A percentile compares a stretch with the other conserved stretches of the same genome.
Conservation (phyloP, 805 yeast genomes). For the Blastobotrys parvus region DNA sequence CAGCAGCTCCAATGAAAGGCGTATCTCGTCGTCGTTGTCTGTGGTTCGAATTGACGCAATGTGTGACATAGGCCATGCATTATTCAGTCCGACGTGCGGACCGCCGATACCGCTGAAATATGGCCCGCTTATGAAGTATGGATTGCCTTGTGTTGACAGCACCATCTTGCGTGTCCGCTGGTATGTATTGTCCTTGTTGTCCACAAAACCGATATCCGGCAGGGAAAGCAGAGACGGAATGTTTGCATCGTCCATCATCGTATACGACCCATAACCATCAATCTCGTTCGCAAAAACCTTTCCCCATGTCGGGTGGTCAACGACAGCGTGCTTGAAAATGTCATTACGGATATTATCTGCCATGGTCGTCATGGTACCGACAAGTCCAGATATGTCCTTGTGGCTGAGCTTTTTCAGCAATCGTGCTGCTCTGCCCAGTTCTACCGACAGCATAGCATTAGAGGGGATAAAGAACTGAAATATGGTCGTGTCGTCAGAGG, state of each 20-base stretch:
- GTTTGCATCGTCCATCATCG: conserved; percentile 86
- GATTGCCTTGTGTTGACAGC: conserved; percentile 56
- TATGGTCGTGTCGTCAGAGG: conserved; percentile 82
- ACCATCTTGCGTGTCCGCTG: conserved; percentile 72
- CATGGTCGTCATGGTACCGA: not conserved
- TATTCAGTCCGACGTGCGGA: conserved; percentile 71
- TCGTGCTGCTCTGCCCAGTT: conserved; percentile 36
- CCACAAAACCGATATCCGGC: conserved; percentile 63
- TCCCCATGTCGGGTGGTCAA: conserved; percentile 61
- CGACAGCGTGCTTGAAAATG: conserved; percentile 53
- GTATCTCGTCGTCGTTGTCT: conserved; percentile 60
- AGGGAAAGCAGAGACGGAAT: conserved; percentile 63
- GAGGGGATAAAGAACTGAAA: conserved; percentile 79
- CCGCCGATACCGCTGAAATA: conserved; percentile 74
- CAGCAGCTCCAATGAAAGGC: conserved; percentile 37
- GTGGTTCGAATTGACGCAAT: conserved; percentile 63
- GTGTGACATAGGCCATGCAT: conserved; percentile 85
- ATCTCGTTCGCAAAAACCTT: conserved; percentile 80
- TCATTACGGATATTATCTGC: conserved; percentile 41
- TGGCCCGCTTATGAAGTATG: conserved; percentile 56
- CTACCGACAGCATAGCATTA: conserved; percentile 66
- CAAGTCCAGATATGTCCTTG: not conserved
- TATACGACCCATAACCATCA: conserved; percentile 72
- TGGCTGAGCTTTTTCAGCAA: conserved; percentile 10
- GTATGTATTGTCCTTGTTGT: conserved; percentile 45